These are phyloP conservation scores for Discostella pseudostelligera DNA, from an alignment of 108 stramenopile genomes.

Conservation along the genomic window DNA sequence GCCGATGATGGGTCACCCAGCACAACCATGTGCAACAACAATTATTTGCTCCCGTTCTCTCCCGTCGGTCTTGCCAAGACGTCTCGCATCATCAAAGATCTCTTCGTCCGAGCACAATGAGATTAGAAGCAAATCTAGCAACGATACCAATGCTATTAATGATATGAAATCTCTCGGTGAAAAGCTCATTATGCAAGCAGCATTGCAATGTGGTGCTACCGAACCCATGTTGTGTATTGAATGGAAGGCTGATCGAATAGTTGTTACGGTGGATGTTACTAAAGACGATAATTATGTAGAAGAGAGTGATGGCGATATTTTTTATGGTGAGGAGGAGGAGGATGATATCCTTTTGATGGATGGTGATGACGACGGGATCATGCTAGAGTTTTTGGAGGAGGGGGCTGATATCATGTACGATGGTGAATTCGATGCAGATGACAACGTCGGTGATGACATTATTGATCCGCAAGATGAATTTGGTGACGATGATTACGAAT, in stretches of 20 bases:
- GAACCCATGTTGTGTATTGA: slow-evolving; percentile 50
- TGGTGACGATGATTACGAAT: slow-evolving; percentile 16
- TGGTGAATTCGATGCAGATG: slow-evolving; percentile 18
- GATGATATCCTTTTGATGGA: slow-evolving; percentile 24
- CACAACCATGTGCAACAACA: no score
- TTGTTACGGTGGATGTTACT: slow-evolving; percentile 56
- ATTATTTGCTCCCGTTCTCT: no score
- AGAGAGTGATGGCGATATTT: slow-evolving; percentile 3
- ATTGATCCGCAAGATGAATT: slow-evolving; percentile 14
- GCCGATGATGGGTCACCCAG: no score
- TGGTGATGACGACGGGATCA: slow-evolving; percentile 7
- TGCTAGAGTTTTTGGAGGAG: not conserved
- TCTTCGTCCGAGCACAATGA: no score
- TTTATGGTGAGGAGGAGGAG: slow-evolving; percentile 24
- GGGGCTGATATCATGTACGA: slow-evolving; percentile 20
- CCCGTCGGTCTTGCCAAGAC: no score
- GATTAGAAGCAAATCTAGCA: no score
- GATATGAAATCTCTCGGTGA: slow-evolving; percentile 15
- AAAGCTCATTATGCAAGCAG: slow-evolving; percentile 19
- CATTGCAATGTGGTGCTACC: slow-evolving; percentile 18
- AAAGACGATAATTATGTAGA: slow-evolving; percentile 25
- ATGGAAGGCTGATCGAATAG: slow-evolving; percentile 59
- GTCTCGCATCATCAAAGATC: no score
- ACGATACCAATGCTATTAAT: no score
- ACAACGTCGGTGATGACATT: slow-evolving; percentile 13